Conservation (phyloP, 2,329 filamentous ascomycete genomes). For the Phialemoniopsis sp. region DNA sequence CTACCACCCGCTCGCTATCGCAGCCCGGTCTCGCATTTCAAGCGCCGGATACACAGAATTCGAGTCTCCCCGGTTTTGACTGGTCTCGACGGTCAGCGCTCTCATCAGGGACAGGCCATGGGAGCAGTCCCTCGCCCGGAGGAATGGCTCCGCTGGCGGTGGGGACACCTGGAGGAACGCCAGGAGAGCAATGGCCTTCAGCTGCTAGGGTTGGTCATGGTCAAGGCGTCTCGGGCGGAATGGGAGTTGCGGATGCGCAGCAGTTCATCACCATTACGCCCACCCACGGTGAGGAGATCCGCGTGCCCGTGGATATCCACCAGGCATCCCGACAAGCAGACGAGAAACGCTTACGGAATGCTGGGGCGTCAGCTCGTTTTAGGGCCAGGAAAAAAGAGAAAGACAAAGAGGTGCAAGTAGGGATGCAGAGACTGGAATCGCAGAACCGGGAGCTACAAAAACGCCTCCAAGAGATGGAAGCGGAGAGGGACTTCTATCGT, state of each 20-base stretch:
- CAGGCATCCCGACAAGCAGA: slow-evolving; percentile 79
- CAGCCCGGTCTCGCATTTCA: too few species aligned
- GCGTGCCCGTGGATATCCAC: slow-evolving; percentile 72
- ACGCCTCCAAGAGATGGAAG: slow-evolving; percentile 46
- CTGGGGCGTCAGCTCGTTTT: slow-evolving; percentile 79
- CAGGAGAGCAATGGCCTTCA: too few species aligned
- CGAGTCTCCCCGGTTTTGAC: too few species aligned
- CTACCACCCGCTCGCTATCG: too few species aligned
- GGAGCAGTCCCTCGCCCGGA: too few species aligned
- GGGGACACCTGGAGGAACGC: too few species aligned
- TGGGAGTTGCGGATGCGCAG: slow-evolving; percentile 17
- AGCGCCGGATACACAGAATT: too few species aligned
- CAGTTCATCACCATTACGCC: slow-evolving; percentile 25
- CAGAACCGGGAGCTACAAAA: slow-evolving; percentile 62
- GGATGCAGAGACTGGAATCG: slow-evolving; percentile 65
- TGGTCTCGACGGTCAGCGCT: too few species aligned
- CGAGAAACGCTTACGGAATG: slow-evolving; percentile 81
- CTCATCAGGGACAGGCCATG: too few species aligned
- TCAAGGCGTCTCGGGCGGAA: slow-evolving; percentile 7
- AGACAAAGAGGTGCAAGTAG: slow-evolving; percentile 67
- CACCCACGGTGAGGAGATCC: slow-evolving; percentile 36
- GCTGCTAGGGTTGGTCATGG: too few species aligned
- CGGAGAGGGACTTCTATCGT: slow-evolving; percentile 70
- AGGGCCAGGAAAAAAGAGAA: slow-evolving; percentile 78
- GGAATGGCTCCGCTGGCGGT: too few species aligned